phyloP scores from a whole-genome alignment of 192 early-diverging fungal genomes.

The Funneliformis geosporum region DNA sequence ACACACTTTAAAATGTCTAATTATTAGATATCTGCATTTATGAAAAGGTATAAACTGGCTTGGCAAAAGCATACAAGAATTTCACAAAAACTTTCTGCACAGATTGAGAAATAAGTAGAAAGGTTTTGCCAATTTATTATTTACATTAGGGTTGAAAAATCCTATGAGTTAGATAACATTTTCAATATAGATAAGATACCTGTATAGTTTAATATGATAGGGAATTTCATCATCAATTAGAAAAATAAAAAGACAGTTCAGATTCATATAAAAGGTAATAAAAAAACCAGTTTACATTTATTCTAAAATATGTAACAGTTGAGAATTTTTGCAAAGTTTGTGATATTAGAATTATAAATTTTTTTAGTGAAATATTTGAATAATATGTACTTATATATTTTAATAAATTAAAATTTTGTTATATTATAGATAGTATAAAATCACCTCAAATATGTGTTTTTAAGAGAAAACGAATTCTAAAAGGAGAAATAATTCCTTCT shows the following conservation, averaged over 20 bases:
- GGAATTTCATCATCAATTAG: background rate
- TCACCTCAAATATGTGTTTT: background rate
- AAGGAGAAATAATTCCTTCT: background rate
- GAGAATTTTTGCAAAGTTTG: no score
- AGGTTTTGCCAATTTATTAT: slow-evolving; percentile 3
- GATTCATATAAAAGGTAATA: background rate
- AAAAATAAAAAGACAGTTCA: slow-evolving; percentile 1
- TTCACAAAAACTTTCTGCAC: background rate
- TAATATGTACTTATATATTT: no score
- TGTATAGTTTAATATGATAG: slow-evolving; percentile 5
- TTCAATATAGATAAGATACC: slow-evolving; percentile 3
- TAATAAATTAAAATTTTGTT: no score
- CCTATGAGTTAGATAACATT: background rate
- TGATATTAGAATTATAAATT: no score
- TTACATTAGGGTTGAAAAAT: background rate
- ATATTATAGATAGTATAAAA: background rate
- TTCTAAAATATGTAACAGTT: background rate
- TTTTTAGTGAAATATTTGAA: no score
- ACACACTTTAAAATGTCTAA: background rate
- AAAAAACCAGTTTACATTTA: slow-evolving; percentile 1
- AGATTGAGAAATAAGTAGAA: background rate
- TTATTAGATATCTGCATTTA: background rate
- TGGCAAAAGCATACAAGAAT: background rate
- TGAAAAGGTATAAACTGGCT: background rate
- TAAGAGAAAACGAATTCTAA: background rate